Evolutionary conservation across 495 filamentous ascomycete genomes (phyloP), one percentile per base, ranked within the genome.

Genomic region (Darksidea phi): DNA sequence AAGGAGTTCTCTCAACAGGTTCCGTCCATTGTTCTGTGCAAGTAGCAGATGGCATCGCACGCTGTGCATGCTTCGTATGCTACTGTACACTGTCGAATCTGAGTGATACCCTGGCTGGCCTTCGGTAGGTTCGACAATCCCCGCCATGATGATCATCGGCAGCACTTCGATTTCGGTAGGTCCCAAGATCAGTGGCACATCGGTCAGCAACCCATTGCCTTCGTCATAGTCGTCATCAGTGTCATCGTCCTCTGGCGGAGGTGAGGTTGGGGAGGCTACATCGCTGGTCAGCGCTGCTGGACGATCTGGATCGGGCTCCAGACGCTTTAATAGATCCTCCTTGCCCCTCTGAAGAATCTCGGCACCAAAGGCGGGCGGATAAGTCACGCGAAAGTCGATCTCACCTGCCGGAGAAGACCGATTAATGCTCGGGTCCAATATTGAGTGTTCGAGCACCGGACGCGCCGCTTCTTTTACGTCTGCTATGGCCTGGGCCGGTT

Each of bases 91-190:
- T 1, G 78, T 78, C 20, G 80, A 76, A 20, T 80, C 80, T 1
- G 84, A 79, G 15, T 82, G 86, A 67, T 86, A 85, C 0, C 67
- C 67, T 32, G 59, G 48, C 32, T 65, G 56, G 21, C 62, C 62
- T 59, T 61, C 61, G 18, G 38, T 42, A 13, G 66, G 66, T 18
- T 67, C 32, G 1, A 93, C 85, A 50, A 96, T 94, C 59, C 90
- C 91, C 7, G 87, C 88, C 71, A 96, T 92, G 59, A 96, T 84
- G 43, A 95, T 91, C 90, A 97, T 95, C 45, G 94, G 91, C 55
- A 97, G 76, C 6, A 91, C 90, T 72, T 96, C 91, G 47, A 97
- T 97, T 73, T 97, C 92, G 45, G 88, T 88, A 0, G 92, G 91
- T 25, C 91, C 91, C 15, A 97, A 79, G 17, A 96, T 91, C 57